Evolutionary conservation across 164 flowering plant genomes (phyloP).

Genomic region (Buxus sempervirens): DNA sequence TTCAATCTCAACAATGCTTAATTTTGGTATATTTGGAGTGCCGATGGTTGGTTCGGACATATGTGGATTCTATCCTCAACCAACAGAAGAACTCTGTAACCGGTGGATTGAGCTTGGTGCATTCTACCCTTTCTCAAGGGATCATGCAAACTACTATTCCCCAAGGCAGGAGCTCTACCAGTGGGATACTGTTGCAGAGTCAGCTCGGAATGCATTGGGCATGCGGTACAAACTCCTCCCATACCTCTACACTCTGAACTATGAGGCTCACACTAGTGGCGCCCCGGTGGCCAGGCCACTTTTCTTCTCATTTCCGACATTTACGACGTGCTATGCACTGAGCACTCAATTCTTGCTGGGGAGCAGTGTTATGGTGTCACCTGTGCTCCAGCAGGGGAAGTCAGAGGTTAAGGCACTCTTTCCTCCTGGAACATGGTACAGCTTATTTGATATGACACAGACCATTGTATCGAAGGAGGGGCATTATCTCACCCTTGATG

Average conservation of each 20-base stretch:
- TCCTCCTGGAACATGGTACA: constrained; percentile 83
- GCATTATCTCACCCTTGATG: constrained; percentile 50
- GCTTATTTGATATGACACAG: constrained; percentile 60
- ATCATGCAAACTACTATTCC: constrained; percentile 67
- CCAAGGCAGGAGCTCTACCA: constrained; percentile 81
- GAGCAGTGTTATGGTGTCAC: constrained; percentile 68
- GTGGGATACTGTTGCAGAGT: constrained; percentile 71
- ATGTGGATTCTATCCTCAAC: constrained; percentile 79
- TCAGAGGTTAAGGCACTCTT: constrained; percentile 52
- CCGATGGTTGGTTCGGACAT: constrained; percentile 96
- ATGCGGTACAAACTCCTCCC: constrained; percentile 78
- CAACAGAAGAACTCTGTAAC: constrained; percentile 84
- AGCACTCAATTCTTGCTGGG: constrained; percentile 85
- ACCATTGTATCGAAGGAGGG: constrained; percentile 37
- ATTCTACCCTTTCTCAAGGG: constrained; percentile 87
- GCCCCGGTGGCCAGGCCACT: constrained; percentile 84
- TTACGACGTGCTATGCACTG: constrained; percentile 38
- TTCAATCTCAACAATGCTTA: constrained; percentile 76
- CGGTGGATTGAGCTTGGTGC: constrained; percentile 94
- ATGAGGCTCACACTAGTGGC: constrained; percentile 68
- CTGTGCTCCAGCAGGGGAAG: constrained; percentile 49
- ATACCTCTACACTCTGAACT: constrained; percentile 72
- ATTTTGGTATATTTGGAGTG: constrained; percentile 79
- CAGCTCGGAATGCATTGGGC: constrained; percentile 79
- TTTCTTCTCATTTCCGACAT: constrained; percentile 73